These are phyloP conservation scores for Thermothelomyces thermophilus DNA, from an alignment of 2,329 filamentous ascomycete species.

Conservation along the genomic window DNA sequence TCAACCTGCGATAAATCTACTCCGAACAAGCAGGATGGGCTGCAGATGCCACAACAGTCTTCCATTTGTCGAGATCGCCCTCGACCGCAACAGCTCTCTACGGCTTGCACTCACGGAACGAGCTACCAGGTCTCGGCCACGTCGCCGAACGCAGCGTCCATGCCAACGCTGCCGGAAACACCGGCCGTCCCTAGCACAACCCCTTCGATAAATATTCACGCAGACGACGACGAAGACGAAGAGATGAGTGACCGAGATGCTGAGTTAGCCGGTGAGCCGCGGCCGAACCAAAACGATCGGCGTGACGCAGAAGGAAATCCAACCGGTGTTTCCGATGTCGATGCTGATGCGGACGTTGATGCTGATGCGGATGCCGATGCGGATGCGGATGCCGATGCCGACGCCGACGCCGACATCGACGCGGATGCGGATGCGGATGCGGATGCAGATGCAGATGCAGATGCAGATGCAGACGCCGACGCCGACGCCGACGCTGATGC, in stretches of 20 bases:
- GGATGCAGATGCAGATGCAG: background rate
- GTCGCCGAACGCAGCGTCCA: background rate
- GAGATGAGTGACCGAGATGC: slow-evolving; percentile 42
- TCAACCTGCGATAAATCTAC: background rate
- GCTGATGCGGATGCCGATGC: slow-evolving; percentile 23
- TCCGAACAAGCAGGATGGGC: background rate
- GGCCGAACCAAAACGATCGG: slow-evolving; percentile 28
- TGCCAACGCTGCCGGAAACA: slow-evolving; percentile 1
- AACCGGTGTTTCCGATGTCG: background rate
- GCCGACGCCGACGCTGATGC: slow-evolving; percentile 25
- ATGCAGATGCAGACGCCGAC: slow-evolving; percentile 26
- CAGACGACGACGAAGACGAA: slow-evolving; percentile 29
- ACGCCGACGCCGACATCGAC: slow-evolving; percentile 38
- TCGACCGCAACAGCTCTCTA: slow-evolving; percentile 19
- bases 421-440: slow-evolving; percentile 29
- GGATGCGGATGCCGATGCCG: background rate
- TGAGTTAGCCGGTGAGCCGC: slow-evolving; percentile 26
- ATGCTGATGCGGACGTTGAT: slow-evolving; percentile 27
- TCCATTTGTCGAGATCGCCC: slow-evolving; percentile 3
- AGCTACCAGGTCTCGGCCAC: slow-evolving; percentile 2
- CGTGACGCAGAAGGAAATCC: slow-evolving; percentile 33
- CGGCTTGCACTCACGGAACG: slow-evolving; percentile 12
- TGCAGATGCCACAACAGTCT: slow-evolving; percentile 3
- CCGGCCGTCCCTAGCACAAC: slow-evolving; percentile 21
- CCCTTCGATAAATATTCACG: slow-evolving; percentile 14